Evolutionary conservation across 345 rosid species (phyloP).

Genomic region (Euphorbia tirucalli): DNA sequence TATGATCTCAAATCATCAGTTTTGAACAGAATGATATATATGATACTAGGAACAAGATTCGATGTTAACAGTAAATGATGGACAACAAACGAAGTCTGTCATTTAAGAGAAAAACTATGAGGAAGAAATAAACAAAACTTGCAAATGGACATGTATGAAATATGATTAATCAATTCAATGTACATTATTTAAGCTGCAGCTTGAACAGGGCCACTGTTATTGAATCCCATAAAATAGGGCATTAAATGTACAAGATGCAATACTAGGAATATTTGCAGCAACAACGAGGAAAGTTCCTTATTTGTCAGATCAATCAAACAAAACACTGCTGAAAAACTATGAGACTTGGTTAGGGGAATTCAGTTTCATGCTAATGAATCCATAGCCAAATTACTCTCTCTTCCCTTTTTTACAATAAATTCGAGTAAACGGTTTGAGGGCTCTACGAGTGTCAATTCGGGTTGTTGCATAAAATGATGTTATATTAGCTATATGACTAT

Average conservation of each 20-base stretch:
- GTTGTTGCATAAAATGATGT: no score
- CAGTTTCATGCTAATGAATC: no score
- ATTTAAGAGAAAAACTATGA: neutral
- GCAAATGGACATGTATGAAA: neutral
- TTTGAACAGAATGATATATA: neutral
- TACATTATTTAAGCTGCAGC: neutral
- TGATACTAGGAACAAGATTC: neutral
- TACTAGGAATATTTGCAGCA: neutral
- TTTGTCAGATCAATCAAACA: neutral
- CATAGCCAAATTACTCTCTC: no score
- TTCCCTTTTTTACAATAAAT: no score
- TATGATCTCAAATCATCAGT: slow-evolving; percentile 3
- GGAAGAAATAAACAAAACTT: neutral
- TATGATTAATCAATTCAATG: neutral
- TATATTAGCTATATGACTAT: no score
- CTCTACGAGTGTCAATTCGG: no score
- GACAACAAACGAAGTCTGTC: neutral
- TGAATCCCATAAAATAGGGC: neutral
- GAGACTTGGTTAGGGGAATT: no score
- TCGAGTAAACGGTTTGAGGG: no score
- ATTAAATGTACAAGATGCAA: neutral
- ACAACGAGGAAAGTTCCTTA: neutral
- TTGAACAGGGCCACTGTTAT: neutral
- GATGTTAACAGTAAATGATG: neutral
- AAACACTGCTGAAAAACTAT: neutral